Base-by-base conservation (phyloP, 805 yeast species). In the Lachancea fermentati region DNA sequence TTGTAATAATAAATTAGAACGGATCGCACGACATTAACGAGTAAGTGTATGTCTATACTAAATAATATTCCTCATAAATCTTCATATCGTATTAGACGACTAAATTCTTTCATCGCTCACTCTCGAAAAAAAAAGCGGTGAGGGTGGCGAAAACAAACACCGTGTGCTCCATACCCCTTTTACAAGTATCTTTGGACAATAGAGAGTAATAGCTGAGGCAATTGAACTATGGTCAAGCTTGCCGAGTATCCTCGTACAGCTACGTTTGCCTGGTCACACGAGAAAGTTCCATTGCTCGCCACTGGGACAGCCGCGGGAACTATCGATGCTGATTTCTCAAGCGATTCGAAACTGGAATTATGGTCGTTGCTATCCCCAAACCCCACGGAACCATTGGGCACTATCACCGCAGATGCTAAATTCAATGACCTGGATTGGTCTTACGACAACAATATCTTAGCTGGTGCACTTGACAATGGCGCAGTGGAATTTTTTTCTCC, bases 231-330 rank as follows among this genome's bases (percentile, higher is more conserved):
- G 89, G 91, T 87, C 53, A 87, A 86, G 66, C 72, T 93, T 51
- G 77, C 79, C 62, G 96, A 89, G 64, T 78, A 86, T 56, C 71
- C 77, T 47, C 75, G 87, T 52, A 85, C 96, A 11, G 89, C 96
- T 38, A 81, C 95, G n/a, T 87, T 93, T 67, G 95, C 97, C 32
- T 91, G 97, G 97, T 85, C 96, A 34, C 76, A 80, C 49, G 85
- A 78, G 50, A 61, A 62, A 39, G 65, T 79, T 46, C 97, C 97
- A 13, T 64, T 76, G 39, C 60, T 93, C 49, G 97, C 88, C 16
- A 78, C 96, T 1, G 98, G 96, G 16, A 84, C 96, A 0, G 84
- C 86, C n/a, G 89, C 97, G 0, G 97, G 97, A 5, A 94, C 96
- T 11, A 83, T 93, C 52, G 96, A 87, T 59, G 85, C 84, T 32